Evolutionary conservation across 106 monocot genomes (phyloP).

Genomic region (Apostasia shenzhenica): DNA sequence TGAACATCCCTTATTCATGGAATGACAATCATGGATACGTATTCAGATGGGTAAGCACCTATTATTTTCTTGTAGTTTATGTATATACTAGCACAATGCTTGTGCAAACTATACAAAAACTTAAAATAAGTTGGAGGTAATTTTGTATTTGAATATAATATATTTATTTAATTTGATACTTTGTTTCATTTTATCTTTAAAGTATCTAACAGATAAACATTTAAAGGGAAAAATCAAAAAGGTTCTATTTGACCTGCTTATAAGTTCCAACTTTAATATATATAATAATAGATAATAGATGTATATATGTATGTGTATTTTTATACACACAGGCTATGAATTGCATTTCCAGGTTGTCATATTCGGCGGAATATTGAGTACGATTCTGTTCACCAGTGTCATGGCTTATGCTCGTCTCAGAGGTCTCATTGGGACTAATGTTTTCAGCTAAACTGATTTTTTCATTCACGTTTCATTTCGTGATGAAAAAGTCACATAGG

Average conservation of each 20-base stretch:
- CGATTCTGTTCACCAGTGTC: not conserved
- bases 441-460: no score
- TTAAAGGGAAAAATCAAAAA: not conserved
- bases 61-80: not conserved
- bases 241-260: not conserved
- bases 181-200: not conserved
- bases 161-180: not conserved
- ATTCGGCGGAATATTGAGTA: not conserved
- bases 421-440: conserved; percentile 1
- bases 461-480: no score
- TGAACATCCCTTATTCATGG: conserved; percentile 85
- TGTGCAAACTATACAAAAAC: no score
- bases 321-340: not conserved
- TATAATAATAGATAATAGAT: no score
- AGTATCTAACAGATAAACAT: not conserved
- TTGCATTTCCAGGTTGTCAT: not conserved
- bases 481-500: no score
- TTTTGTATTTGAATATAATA: no score
- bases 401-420: not conserved
- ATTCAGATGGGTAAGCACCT: conserved; percentile 50
- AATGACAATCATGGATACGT: conserved; percentile 48
- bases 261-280: no score
- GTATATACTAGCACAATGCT: not conserved
- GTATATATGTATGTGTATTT: no score
- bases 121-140: no score